These are phyloP conservation scores for Calonectria ilicicola DNA, from an alignment of 2,329 filamentous ascomycete species.

Conservation along the genomic window DNA sequence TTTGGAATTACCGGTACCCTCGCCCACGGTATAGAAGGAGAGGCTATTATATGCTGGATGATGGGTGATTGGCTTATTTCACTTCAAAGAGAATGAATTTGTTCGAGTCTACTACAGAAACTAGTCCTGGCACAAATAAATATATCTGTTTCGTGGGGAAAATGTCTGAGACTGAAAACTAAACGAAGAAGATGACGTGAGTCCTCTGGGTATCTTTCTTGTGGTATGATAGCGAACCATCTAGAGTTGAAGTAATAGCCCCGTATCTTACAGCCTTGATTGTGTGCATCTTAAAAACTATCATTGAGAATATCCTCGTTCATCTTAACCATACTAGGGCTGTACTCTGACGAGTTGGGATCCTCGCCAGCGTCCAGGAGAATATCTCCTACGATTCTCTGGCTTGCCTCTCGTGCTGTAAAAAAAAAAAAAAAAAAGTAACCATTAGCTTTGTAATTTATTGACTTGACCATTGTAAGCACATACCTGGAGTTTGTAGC, in stretches of 20 bases:
- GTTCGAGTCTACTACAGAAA: not conserved
- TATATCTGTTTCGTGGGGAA: not conserved
- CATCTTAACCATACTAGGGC: slow-evolving; percentile 75
- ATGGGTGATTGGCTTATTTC: not conserved
- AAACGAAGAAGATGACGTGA: not conserved
- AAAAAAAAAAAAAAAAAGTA: not conserved
- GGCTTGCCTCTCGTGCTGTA: slow-evolving; percentile 81
- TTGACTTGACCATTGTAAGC: not conserved
- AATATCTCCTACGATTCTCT: slow-evolving; percentile 84
- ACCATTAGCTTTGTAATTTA: slow-evolving; percentile 17
- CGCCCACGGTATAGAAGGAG: no score
- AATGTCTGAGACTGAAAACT: not conserved
- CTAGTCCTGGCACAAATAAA: not conserved
- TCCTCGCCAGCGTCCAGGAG: slow-evolving; percentile 80
- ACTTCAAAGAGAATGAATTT: not conserved
- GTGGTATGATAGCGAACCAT: slow-evolving; percentile 2
- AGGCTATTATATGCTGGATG: not conserved
- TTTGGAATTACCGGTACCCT: not conserved
- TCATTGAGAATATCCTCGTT: slow-evolving; percentile 72
- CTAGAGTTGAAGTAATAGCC: not conserved
- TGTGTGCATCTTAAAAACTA: slow-evolving; percentile 61
- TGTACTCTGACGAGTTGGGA: slow-evolving; percentile 67
- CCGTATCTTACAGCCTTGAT: not conserved
- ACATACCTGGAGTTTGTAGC: slow-evolving; percentile 81
- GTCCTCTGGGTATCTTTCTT: slow-evolving; percentile 14